Conservation (phyloP, 2,329 filamentous ascomycete genomes). For the Xylariaceae sp. region DNA sequence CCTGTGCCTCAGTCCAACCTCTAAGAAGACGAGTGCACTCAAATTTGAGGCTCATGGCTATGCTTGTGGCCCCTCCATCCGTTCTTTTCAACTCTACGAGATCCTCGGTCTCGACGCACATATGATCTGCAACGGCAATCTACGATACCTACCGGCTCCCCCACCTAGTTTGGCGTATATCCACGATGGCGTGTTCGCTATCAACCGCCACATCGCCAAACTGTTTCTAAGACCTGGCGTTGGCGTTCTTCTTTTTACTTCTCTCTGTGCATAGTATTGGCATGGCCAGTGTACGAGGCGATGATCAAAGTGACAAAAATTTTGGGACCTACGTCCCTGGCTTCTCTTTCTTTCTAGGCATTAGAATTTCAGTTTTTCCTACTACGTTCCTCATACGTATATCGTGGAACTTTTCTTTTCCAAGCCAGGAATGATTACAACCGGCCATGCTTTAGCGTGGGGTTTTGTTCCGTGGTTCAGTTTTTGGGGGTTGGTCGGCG, state of each 20-base stretch:
- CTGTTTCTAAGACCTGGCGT: conserved; percentile 25
- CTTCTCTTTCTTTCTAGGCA: conserved; percentile 14
- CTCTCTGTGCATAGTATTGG: conserved; percentile 25
- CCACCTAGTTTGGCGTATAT: conserved; percentile 14
- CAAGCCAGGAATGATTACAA: neutral
- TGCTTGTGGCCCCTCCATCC: neutral
- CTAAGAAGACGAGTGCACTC: neutral
- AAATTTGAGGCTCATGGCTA: neutral
- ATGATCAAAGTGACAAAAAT: conserved; percentile 25
- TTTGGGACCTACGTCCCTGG: conserved; percentile 18
- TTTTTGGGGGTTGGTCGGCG: conserved; percentile 15
- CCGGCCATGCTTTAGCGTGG: neutral
- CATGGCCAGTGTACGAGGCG: conserved; percentile 28
- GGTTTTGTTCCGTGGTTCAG: conserved; percentile 4
- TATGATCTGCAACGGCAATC: conserved; percentile 28
- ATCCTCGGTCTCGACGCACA: conserved; percentile 20
- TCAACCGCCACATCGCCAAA: conserved; percentile 1
- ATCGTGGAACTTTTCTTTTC: neutral
- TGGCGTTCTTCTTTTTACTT: conserved; percentile 22
- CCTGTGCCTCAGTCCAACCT: neutral
- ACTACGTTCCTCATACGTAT: conserved; percentile 9
- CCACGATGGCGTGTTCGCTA: conserved; percentile 9
- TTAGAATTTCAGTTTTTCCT: conserved; percentile 23
- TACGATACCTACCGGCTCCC: conserved; percentile 24
- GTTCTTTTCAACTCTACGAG: conserved; percentile 24